A percentile compares a stretch with the other conserved stretches of the same genome.
Evolutionary conservation across 768 basidiomycete species (phyloP).

Genomic region (Boletus rex-veris): DNA sequence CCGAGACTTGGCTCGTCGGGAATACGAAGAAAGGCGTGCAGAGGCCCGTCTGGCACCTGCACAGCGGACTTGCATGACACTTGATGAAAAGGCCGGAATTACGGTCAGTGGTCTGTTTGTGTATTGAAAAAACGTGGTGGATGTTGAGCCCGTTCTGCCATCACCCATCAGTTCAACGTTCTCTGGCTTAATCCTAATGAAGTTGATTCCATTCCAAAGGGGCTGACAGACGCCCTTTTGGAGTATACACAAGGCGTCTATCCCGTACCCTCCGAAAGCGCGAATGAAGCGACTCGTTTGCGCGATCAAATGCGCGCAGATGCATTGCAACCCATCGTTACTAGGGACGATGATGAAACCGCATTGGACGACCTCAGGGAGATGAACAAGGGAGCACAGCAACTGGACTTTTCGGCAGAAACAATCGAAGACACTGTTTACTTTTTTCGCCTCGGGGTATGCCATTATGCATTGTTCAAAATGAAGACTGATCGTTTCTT

Average conservation of each 20-base stretch:
- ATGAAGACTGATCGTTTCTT: conserved; percentile 11
- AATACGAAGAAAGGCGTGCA: conserved; percentile 74
- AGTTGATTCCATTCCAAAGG: conserved; percentile 61
- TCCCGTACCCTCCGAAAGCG: conserved; percentile 7
- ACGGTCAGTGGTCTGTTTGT: conserved; percentile 31
- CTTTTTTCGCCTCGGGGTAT: conserved; percentile 64
- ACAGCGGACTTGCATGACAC: conserved; percentile 66
- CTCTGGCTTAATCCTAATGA: conserved; percentile 73
- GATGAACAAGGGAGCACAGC: conserved; percentile 20
- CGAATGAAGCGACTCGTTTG: conserved; percentile 44
- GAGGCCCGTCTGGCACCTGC: conserved; percentile 68
- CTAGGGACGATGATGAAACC: conserved; percentile 35
- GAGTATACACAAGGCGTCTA: conserved; percentile 33
- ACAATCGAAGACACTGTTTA: conserved; percentile 62
- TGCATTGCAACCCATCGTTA: conserved; percentile 50
- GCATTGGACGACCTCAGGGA: conserved; percentile 18
- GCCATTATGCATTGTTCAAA: conserved; percentile 16
- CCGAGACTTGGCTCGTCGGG: conserved; percentile 65
- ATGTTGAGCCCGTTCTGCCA: conserved; percentile 5
- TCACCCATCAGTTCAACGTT: conserved; percentile 64
- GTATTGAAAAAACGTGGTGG: neutral
- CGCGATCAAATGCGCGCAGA: conserved; percentile 73
- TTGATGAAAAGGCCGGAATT: conserved; percentile 73
- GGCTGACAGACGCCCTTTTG: conserved; percentile 55
- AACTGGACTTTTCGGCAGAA: conserved; percentile 46